Percentiles rank a stretch among this genome's conserved stretches.
These are phyloP conservation scores for Sarocladium brachiariae DNA, from an alignment of 2,329 filamentous ascomycete genomes.

Conservation along the genomic window DNA sequence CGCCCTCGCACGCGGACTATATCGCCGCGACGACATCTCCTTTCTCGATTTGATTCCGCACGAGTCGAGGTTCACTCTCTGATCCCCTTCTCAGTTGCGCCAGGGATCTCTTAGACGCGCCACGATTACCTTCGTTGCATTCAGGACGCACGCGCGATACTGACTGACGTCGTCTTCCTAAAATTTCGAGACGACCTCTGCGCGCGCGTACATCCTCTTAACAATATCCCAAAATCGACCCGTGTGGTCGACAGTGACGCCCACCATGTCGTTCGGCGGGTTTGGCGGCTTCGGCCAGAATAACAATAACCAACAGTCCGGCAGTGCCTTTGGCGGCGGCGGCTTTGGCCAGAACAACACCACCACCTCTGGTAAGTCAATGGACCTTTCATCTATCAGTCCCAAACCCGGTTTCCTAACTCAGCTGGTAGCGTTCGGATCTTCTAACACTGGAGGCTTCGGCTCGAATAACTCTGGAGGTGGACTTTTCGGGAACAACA, in stretches of 20 bases:
- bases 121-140: neutral
- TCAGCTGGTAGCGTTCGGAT: slow-evolving; percentile 24
- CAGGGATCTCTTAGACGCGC: neutral
- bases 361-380: slow-evolving; percentile 42
- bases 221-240: neutral
- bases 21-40: neutral
- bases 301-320: slow-evolving; percentile 42
- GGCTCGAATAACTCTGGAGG: slow-evolving; percentile 31
- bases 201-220: neutral
- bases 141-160: neutral
- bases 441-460: slow-evolving; percentile 32
- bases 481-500: slow-evolving; percentile 38
- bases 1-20: neutral
- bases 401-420: slow-evolving; percentile 15
- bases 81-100: neutral
- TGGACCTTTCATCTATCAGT: neutral
- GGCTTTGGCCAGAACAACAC: slow-evolving; percentile 44
- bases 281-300: slow-evolving; percentile 54
- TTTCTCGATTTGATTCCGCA: slow-evolving; percentile 1
- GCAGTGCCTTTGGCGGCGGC: slow-evolving; percentile 39
- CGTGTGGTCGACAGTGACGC: neutral
- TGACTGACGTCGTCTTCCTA: neutral
- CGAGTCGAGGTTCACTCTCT: neutral
- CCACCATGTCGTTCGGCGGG: slow-evolving; percentile 51
- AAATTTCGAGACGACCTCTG: slow-evolving; percentile 1